phyloP scores from a whole-genome alignment of 164 flowering plant genomes.

The Berberis vulgaris region DNA sequence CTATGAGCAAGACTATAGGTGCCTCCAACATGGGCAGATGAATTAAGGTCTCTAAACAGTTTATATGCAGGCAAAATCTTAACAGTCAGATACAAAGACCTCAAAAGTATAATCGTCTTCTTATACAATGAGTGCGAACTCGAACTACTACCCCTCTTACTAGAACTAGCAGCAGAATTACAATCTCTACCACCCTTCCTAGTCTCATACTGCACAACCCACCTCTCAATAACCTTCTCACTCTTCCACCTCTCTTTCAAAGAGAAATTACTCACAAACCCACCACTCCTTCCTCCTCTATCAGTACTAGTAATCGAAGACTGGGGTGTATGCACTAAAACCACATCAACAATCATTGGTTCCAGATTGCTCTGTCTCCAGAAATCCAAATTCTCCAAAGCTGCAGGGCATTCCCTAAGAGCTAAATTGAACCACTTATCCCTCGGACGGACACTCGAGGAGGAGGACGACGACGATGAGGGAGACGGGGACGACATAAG shows the following conservation, averaged over 20 bases:
- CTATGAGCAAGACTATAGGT: conserved; percentile 49
- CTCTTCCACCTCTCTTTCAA: conserved; percentile 30
- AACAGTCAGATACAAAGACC: conserved; percentile 69
- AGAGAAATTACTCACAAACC: conserved; percentile 26
- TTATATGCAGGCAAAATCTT: conserved; percentile 88
- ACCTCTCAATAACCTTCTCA: conserved; percentile 82
- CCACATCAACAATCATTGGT: conserved; percentile 74
- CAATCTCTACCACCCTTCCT: conserved; percentile 32
- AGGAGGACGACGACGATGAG: conserved; percentile 70
- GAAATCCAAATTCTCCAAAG: conserved; percentile 65
- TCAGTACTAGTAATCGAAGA: conserved; percentile 34
- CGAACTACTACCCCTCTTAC: conserved; percentile 37
- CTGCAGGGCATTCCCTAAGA: conserved; percentile 74
- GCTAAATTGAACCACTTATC: conserved; percentile 94
- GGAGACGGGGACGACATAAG: conserved; percentile 36
- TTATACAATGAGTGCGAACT: conserved; percentile 45
- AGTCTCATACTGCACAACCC: conserved; percentile 80
- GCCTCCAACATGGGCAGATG: conserved; percentile 45
- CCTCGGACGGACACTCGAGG: conserved; percentile 64
- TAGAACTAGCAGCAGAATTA: conserved; percentile 13
- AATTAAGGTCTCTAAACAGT: conserved; percentile 58
- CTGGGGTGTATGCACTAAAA: conserved; percentile 41
- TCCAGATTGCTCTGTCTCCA: conserved; percentile 73
- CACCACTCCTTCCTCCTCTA: conserved; percentile 30
- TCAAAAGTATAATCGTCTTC: conserved; percentile 57